Conservation (phyloP, 192 early-diverging fungal genomes). For the Coemansia sp. region DNA sequence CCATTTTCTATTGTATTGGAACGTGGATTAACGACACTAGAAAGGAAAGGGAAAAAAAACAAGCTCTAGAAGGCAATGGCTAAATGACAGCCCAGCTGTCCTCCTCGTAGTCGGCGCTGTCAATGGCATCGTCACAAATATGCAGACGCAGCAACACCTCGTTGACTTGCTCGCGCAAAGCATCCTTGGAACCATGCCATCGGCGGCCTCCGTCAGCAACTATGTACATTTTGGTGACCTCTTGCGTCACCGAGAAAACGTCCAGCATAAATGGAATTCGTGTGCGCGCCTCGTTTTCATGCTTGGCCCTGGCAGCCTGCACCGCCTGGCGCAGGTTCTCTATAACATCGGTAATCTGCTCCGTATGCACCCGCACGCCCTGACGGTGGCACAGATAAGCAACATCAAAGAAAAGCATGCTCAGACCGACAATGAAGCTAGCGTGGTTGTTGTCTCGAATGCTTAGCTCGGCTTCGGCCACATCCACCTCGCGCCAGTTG, state of each 20-base stretch:
- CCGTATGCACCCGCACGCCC: slow-evolving; percentile 34
- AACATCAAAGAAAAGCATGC: slow-evolving; percentile 48
- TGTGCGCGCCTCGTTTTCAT: slow-evolving; percentile 16
- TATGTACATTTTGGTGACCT: slow-evolving; percentile 34
- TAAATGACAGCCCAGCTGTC: slow-evolving; percentile 50
- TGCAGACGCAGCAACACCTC: slow-evolving; percentile 34
- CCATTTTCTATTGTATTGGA: not conserved
- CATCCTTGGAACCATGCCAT: slow-evolving; percentile 8
- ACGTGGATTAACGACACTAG: not conserved
- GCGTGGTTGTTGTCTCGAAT: slow-evolving; percentile 22
- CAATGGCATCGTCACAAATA: slow-evolving; percentile 52
- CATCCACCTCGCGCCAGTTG: slow-evolving; percentile 39
- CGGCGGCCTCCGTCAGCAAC: slow-evolving; percentile 3
- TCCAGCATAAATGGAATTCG: slow-evolving; percentile 34
- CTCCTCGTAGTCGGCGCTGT: slow-evolving; percentile 39
- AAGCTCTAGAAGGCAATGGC: not conserved
- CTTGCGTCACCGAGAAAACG: slow-evolving; percentile 35
- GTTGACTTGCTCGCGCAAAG: slow-evolving; percentile 33
- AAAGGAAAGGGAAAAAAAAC: not conserved
- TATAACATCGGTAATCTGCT: slow-evolving; percentile 33
- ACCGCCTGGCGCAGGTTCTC: slow-evolving; percentile 41
- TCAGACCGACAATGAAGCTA: slow-evolving; percentile 43
- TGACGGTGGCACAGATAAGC: slow-evolving; percentile 41
- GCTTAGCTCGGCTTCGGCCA: slow-evolving; percentile 36
- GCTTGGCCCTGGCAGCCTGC: slow-evolving; percentile 16